phyloP scores from a whole-genome alignment of 176 grass and related monocot genomes.

The Musa schizocarpa region DNA sequence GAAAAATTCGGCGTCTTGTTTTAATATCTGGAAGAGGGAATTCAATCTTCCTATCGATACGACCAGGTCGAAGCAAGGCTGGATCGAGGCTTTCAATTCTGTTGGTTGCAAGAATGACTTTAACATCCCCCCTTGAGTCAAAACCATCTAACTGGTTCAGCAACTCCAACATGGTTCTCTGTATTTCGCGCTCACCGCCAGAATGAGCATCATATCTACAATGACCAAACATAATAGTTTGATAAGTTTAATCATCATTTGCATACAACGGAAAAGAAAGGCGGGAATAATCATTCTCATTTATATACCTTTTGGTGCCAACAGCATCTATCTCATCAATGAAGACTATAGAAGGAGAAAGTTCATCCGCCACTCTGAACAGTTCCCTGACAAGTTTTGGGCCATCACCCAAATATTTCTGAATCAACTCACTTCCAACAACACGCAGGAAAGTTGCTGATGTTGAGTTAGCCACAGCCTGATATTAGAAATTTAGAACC shows the following conservation, averaged over 20 bases:
- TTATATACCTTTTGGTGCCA: conserved; percentile 11
- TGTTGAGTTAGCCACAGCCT: conserved; percentile 15
- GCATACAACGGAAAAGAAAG: not conserved
- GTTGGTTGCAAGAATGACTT: conserved; percentile 11
- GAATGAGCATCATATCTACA: conserved; percentile 13
- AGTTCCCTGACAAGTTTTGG: conserved; percentile 10
- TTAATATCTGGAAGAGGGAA: conserved; percentile 6
- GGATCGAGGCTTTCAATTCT: conserved; percentile 17
- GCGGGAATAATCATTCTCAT: not conserved
- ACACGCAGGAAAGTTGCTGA: conserved; percentile 13
- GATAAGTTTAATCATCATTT: not conserved
- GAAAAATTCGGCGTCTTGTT: conserved; percentile 11
- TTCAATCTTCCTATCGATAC: conserved; percentile 14
- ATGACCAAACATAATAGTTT: not conserved
- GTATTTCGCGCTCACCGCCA: conserved; percentile 9
- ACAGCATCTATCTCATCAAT: conserved; percentile 18
- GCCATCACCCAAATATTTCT: conserved; percentile 12
- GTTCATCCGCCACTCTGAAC: conserved; percentile 9
- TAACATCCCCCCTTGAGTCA: conserved; percentile 15
- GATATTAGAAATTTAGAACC: not conserved
- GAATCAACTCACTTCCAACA: conserved; percentile 12
- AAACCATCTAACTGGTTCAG: conserved; percentile 12
- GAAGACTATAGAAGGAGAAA: conserved; percentile 13
- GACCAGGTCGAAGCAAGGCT: conserved; percentile 4
- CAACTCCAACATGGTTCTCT: conserved; percentile 12